Evolutionary conservation across 164 flowering plant genomes (phyloP), one percentile per base, ranked within the genome.

Genomic region (Echeveria elegans): DNA sequence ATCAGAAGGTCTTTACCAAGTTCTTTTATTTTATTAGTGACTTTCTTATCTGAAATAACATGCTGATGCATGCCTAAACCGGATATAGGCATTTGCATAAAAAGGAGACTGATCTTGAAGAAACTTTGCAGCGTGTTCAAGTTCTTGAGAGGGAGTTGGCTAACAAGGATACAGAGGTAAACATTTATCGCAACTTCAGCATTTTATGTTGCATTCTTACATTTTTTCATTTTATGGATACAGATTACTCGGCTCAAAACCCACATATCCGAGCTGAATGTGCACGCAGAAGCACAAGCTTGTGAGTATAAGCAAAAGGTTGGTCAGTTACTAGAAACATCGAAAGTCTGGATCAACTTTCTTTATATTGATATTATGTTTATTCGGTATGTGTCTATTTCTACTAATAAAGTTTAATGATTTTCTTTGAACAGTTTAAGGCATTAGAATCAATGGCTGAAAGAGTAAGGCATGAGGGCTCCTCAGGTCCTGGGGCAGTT

Each of bases 251-350:
- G 82, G 53, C 79, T 81, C 72, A 86, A 81, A 74, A 77, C 79
- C 36, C 95, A 95, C 72, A 84, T 95, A 30, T 77, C 90, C 52
- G 99, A 92, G 83, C 78, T 95, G 45, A 86, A 82, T 77, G 73
- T 90, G 85, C 93, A 95, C 77, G 98, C 97, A 50, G 99, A 95
- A 80, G 97, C 96, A 67, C 99, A 95, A 74, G 98, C 96, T 56
- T 75, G 71, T 64, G 99, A 95, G 69, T 90, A 90, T 78, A 92
- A 88, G 82, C 86, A 84, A 66, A 90, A 88, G 89, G 99, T 95
- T 68, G 19, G 72, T 56, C 40, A 59, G 26, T 53, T 24, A 23
- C 21, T 19, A 58, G 30, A 38, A 31, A 8, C 10, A 60, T 69
- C 21, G 11, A 31, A 45, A 7, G 36, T 26, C 18, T 64, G n/a